These are phyloP conservation scores for Talaromyces funiculosus DNA, from an alignment of 2,329 filamentous ascomycete genomes.

Conservation along the genomic window DNA sequence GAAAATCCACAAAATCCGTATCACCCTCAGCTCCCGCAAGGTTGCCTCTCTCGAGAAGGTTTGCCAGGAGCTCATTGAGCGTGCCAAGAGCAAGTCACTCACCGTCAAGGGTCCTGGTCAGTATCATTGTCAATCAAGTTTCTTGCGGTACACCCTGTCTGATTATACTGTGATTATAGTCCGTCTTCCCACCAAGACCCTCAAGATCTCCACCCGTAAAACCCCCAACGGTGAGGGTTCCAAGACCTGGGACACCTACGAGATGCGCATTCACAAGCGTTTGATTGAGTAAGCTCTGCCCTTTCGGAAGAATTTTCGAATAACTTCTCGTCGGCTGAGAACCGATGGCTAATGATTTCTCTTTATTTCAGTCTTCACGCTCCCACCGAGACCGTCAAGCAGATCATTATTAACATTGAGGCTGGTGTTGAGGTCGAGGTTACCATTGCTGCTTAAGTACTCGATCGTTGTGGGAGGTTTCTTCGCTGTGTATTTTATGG, in stretches of 20 bases:
- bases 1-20: conserved; percentile 97
- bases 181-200: conserved; percentile 92
- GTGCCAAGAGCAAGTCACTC: conserved; percentile 96
- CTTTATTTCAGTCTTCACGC: conserved; percentile 67
- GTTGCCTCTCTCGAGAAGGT: conserved; percentile 96
- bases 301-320: background rate
- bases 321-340: background rate
- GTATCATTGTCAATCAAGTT: background rate
- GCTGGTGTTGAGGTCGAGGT: conserved; percentile 51
- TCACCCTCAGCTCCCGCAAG: conserved; percentile 94
- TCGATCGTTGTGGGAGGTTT: conserved; percentile 10
- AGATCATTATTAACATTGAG: conserved; percentile 52
- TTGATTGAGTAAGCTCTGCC: conserved; percentile 70
- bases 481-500: background rate
- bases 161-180: conserved; percentile 45
- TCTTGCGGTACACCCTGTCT: background rate
- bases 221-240: conserved; percentile 99
- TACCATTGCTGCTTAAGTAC: conserved; percentile 46
- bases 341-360: background rate
- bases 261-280: conserved; percentile 99
- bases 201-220: conserved; percentile 97
- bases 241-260: conserved; percentile 98
- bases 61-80: conserved; percentile 96
- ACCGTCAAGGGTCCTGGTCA: conserved; percentile 80
- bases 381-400: conserved; percentile 71